Evolutionary conservation across 352 stramenopile species (phyloP), one percentile per base, ranked within the genome.

Genomic region (Blastocystis sp.): DNA sequence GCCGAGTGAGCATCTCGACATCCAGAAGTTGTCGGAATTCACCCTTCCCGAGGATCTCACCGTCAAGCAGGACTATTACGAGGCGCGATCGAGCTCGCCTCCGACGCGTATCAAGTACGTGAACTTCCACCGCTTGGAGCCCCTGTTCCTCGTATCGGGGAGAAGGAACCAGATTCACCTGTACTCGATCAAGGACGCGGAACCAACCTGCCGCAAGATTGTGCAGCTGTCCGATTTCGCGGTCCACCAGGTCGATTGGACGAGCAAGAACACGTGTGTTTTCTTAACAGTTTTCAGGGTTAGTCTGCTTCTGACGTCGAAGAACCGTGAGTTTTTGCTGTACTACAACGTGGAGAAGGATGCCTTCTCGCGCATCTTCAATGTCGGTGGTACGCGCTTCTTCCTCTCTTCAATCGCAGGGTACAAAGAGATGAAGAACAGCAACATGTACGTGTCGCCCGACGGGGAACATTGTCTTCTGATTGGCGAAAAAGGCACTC

Each of bases 281-380:
- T 81, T 28, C 19, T 11, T 7, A 34, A 6, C 2, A 34, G 34
- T 2, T n/a, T 3, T 81, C 2, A 7, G 19, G 1, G 19, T 24
- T 60, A 81, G 70, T 40, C 59, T 81, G n/a, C 24, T 81, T 3
- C 6, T 81, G 48, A 81, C 7, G 34, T 64, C 70, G 2, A 62
- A n/a, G 19, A 81, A 81, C 43, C 70, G 70, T 3, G 70, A 81
- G 28, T 81, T 81, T 57, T 43, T 81, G 24, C 21, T 81, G 38
- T 81, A 81, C 43, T 81, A 81, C 42, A 52, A 81, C 42, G 24
- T 81, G 2, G 70, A 81, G 45, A 21, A 52, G 14, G 45, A 81
- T 38, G 28, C 28, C 3, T 81, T 34, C 4, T 81, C 70, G 10
- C 45, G 54, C 7, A 63, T 81, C 19, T 81, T 81, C 70, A 81